phyloP scores from a whole-genome alignment of 2,329 filamentous ascomycete genomes.

The Dactylellina drechsleri region DNA sequence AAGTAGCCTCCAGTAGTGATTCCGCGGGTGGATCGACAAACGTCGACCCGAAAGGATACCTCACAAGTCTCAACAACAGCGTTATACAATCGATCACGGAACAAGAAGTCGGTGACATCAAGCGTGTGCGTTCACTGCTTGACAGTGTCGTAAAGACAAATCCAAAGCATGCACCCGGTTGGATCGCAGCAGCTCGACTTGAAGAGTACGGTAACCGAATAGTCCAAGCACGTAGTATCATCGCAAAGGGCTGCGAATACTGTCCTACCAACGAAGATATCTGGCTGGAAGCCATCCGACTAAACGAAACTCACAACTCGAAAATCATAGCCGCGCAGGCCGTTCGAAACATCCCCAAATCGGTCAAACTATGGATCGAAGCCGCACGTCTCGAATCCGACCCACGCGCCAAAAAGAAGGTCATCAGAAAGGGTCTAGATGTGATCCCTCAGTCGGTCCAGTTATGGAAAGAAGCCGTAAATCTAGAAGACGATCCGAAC shows the following conservation, averaged over 20 bases:
- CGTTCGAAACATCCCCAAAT: slow-evolving; percentile 88
- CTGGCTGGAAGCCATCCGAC: slow-evolving; percentile 93
- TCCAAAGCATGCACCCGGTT: slow-evolving; percentile 90
- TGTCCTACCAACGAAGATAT: slow-evolving; percentile 94
- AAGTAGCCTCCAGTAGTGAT: slow-evolving; percentile 77
- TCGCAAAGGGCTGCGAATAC: slow-evolving; percentile 85
- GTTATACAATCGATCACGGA: slow-evolving; percentile 75
- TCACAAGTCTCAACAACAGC: slow-evolving; percentile 87
- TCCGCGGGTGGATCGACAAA: slow-evolving; percentile 84
- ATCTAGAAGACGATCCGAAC: slow-evolving; percentile 87
- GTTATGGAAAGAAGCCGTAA: slow-evolving; percentile 98
- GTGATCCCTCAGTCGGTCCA: slow-evolving; percentile 93
- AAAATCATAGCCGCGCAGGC: slow-evolving; percentile 95
- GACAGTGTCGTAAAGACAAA: slow-evolving; percentile 98
- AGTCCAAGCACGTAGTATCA: slow-evolving; percentile 86
- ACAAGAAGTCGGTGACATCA: slow-evolving; percentile 90
- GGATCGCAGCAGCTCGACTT: slow-evolving; percentile 91
- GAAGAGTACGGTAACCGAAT: slow-evolving; percentile 94
- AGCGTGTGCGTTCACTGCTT: slow-evolving; percentile 88
- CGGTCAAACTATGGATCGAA: slow-evolving; percentile 90
- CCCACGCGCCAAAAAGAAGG: slow-evolving; percentile 85
- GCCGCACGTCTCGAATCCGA: slow-evolving; percentile 93
- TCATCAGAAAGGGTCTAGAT: slow-evolving; percentile 88
- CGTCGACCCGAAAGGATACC: slow-evolving; percentile 94
- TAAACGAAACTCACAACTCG: slow-evolving; percentile 91